These are phyloP conservation scores for Nemania serpens DNA, from an alignment of 2,329 filamentous ascomycete genomes.

Conservation along the genomic window DNA sequence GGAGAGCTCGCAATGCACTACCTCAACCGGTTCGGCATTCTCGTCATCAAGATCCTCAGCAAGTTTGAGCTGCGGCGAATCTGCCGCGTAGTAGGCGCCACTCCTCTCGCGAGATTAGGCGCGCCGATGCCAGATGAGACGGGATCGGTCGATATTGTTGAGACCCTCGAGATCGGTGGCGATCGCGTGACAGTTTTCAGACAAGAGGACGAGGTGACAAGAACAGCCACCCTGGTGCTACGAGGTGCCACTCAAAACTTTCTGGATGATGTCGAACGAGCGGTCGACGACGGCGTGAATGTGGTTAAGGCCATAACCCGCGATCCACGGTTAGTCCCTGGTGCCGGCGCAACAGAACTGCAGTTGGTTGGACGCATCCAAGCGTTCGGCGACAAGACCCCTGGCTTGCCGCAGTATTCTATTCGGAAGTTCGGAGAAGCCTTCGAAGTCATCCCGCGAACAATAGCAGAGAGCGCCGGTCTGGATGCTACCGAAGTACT, in stretches of 20 bases:
- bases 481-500: slow-evolving; percentile 97
- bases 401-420: slow-evolving; percentile 90
- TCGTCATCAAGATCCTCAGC: slow-evolving; percentile 94
- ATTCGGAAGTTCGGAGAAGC: slow-evolving; percentile 98
- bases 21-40: slow-evolving; percentile 94
- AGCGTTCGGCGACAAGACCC: slow-evolving; percentile 87
- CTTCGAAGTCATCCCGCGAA: slow-evolving; percentile 95
- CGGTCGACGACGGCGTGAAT: slow-evolving; percentile 97
- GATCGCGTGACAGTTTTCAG: slow-evolving; percentile 98
- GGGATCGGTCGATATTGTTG: slow-evolving; percentile 91
- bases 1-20: slow-evolving; percentile 97
- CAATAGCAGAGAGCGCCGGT: slow-evolving; percentile 91
- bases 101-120: slow-evolving; percentile 91
- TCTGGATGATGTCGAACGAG: slow-evolving; percentile 94
- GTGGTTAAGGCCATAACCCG: slow-evolving; percentile 98
- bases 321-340: slow-evolving; percentile 87
- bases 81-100: slow-evolving; percentile 95
- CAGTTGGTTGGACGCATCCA: slow-evolving; percentile 92
- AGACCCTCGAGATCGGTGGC: slow-evolving; percentile 96
- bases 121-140: slow-evolving; percentile 99
- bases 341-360: slow-evolving; percentile 92
- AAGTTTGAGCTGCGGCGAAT: slow-evolving; percentile 96
- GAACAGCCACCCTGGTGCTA: slow-evolving; percentile 92
- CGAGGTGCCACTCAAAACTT: slow-evolving; percentile 97
- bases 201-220: slow-evolving; percentile 89